Base-by-base conservation (phyloP, 2,329 filamentous ascomycete genomes). In the Aureobasidium vineae region DNA sequence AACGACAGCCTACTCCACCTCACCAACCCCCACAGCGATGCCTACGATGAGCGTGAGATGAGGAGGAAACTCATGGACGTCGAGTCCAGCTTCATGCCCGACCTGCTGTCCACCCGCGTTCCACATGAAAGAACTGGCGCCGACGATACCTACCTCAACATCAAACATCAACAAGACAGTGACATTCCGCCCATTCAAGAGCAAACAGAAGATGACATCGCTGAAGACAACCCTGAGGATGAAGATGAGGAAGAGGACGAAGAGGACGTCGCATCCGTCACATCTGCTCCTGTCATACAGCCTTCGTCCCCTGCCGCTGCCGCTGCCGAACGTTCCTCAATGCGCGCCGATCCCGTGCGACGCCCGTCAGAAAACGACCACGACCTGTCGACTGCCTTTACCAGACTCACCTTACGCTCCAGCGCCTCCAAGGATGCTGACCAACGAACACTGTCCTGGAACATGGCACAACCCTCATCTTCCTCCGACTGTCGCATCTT, bases 61-160 rank as follows among this genome's bases (percentile, higher is more conserved):
- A 81, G 82, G 70, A 79, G 81, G 66, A 83, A 83, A 69, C 74
- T 88, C 69, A 82, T 85, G 79, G 85, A 88, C 70, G 80, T 87
- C 65, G 86, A 88, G 73, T 88, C 86, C 3, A 88, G 85, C 71
- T 88, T 88, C 70, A 68, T 88, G 52, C 85, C 85, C 0, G 85
- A 87, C 21, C 36, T 53, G 21, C 16, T 65, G 21, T 52, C 67
- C 53, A 70, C 60, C 43, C 77, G 80, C 1, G 82, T 82, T 2
- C 70, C 75, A 7, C 71, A 66, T 45, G 69, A 70, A 15, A 63
- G 68, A 36, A 50, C 70, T 10, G 80, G 80, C 47, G 76, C 71
- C 13, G 80, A 82, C 71, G 80, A 82, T 68, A 82, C 80, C 23
- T 82, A 80, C 69, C 67, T 81, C 41, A 72, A 75, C 66, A 65